phyloP scores from a whole-genome alignment of 805 yeast genomes.

The Torulaspora indica region DNA sequence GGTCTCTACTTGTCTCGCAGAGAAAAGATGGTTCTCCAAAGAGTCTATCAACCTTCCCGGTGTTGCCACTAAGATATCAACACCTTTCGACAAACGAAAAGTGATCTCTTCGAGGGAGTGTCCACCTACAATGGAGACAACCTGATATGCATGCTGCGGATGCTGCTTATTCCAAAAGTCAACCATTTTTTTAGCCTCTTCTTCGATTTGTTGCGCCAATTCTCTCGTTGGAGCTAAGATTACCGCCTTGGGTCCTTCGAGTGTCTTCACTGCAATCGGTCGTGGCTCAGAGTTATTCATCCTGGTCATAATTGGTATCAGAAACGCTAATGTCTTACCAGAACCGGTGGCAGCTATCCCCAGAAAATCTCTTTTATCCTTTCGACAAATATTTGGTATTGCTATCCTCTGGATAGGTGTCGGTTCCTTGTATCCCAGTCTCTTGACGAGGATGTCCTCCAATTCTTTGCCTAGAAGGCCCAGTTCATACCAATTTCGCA shows the following conservation, averaged over 20 bases:
- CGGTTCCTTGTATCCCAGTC: slow-evolving; percentile 56
- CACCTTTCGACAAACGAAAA: slow-evolving; percentile 51
- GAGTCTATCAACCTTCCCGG: slow-evolving; percentile 90
- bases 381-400: slow-evolving; percentile 59
- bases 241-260: slow-evolving; percentile 68
- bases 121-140: slow-evolving; percentile 81
- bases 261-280: slow-evolving; percentile 41
- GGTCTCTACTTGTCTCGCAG: slow-evolving; percentile 56
- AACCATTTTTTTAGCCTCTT: slow-evolving; percentile 55
- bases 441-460: slow-evolving; percentile 35
- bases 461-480: slow-evolving; percentile 42
- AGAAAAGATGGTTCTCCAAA: slow-evolving; percentile 59
- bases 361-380: slow-evolving; percentile 53
- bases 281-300: slow-evolving; percentile 45
- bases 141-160: slow-evolving; percentile 36
- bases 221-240: slow-evolving; percentile 92
- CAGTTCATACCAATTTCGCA: slow-evolving; percentile 71
- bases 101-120: slow-evolving; percentile 75
- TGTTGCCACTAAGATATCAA: slow-evolving; percentile 83
- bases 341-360: slow-evolving; percentile 98
- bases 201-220: slow-evolving; percentile 79
- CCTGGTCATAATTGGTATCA: slow-evolving; percentile 64
- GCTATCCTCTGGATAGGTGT: slow-evolving; percentile 91
- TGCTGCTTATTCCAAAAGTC: slow-evolving; percentile 32
- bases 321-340: slow-evolving; percentile 84